Evolutionary conservation across 768 basidiomycete species (phyloP).

Genomic region (Rhodotorula graminis): DNA sequence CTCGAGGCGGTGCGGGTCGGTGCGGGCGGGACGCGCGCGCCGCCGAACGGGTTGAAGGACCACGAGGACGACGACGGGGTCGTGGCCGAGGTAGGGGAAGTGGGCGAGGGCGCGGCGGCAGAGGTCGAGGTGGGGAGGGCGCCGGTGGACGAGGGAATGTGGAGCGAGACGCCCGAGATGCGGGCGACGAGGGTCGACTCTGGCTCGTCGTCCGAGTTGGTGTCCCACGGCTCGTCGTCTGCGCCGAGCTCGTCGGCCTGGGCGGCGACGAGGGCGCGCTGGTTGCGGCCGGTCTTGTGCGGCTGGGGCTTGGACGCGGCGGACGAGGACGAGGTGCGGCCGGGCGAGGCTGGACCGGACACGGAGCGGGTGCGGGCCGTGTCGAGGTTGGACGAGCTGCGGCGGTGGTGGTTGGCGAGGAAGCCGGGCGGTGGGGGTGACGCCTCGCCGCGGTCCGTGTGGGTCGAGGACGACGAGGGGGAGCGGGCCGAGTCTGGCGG

Average conservation of each 20-base stretch:
- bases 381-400: background rate
- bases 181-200: background rate
- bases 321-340: background rate
- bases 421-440: constrained; percentile 1
- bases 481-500: background rate
- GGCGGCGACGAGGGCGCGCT: background rate
- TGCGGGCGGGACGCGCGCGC: background rate
- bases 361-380: background rate
- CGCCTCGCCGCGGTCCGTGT: background rate
- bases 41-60: background rate
- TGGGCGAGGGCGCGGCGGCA: too few relatives aligned
- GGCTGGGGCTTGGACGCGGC: background rate
- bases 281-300: too few relatives aligned
- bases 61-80: background rate
- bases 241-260: background rate
- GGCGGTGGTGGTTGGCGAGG: constrained; percentile 20
- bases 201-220: constrained; percentile 25
- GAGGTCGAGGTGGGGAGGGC: background rate
- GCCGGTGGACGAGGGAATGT: background rate
- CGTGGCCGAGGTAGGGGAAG: too few relatives aligned
- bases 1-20: background rate
- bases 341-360: background rate
- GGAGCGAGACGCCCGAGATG: background rate
- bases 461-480: background rate
- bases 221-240: constrained; percentile 33